These are phyloP conservation scores for Plasmodiophora brassicae DNA, from an alignment of 208 protist genomes.

Conservation along the genomic window DNA sequence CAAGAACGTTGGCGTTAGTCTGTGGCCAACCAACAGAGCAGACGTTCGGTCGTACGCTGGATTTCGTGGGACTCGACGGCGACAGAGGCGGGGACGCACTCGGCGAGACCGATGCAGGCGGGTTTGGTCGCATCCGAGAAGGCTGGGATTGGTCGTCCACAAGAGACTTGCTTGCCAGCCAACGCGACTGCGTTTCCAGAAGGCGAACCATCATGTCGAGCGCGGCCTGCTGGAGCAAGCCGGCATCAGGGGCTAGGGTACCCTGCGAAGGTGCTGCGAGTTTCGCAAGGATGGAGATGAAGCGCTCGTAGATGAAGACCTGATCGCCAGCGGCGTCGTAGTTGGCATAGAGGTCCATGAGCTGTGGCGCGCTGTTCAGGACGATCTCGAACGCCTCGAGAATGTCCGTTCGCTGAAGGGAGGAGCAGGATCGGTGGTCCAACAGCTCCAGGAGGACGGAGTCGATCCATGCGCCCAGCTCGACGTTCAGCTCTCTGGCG, in stretches of 20 bases:
- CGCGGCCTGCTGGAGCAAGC: background rate
- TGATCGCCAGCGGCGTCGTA: background rate
- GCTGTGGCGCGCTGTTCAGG: background rate
- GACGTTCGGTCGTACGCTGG: too few relatives aligned
- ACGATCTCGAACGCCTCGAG: background rate
- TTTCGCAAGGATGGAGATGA: background rate
- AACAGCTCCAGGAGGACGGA: background rate
- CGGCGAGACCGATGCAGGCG: background rate
- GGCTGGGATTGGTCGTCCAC: background rate
- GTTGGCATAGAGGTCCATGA: background rate
- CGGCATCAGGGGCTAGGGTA: too few relatives aligned
- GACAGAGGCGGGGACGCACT: background rate
- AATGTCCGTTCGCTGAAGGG: background rate
- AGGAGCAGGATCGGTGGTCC: background rate
- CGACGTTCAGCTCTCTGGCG: background rate
- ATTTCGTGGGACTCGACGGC: background rate
- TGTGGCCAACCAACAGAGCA: too few relatives aligned
- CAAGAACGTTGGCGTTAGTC: too few relatives aligned
- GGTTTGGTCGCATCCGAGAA: too few relatives aligned
- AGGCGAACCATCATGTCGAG: background rate
- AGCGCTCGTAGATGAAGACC: background rate
- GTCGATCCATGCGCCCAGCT: conserved; percentile 3
- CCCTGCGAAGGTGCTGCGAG: too few relatives aligned
- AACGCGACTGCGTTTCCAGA: conserved; percentile 8
- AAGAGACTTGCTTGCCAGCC: background rate